These are phyloP conservation scores for Coemansia brasiliensis DNA, from an alignment of 192 early-diverging fungal species.

Conservation along the genomic window DNA sequence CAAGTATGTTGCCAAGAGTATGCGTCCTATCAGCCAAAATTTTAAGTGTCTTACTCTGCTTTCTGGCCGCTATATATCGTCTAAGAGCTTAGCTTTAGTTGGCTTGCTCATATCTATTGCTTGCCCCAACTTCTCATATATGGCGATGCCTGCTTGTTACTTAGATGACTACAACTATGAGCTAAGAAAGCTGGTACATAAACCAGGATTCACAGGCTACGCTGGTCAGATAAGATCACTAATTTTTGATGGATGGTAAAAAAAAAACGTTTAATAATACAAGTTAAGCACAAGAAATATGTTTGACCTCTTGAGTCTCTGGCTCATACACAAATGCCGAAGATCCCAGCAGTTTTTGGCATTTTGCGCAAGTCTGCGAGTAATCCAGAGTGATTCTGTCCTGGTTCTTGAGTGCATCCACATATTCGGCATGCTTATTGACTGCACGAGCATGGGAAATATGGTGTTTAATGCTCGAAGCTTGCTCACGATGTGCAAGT, in stretches of 20 bases:
- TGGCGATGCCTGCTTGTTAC: not conserved
- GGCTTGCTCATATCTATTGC: slow-evolving; percentile 2
- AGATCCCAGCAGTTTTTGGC: slow-evolving; percentile 48
- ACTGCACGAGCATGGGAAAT: slow-evolving; percentile 11
- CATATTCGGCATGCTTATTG: slow-evolving; percentile 4
- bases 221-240: not conserved
- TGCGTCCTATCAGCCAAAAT: not conserved
- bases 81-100: not conserved
- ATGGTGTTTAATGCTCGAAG: slow-evolving; percentile 8
- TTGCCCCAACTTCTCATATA: slow-evolving; percentile 2
- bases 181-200: not conserved
- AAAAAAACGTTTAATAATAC: not conserved
- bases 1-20: slow-evolving; percentile 1
- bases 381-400: slow-evolving; percentile 31
- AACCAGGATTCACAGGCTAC: not conserved
- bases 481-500: slow-evolving; percentile 7
- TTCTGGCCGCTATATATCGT: no score
- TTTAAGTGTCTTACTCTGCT: not conserved
- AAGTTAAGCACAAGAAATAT: slow-evolving; percentile 31
- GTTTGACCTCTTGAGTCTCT: slow-evolving; percentile 18
- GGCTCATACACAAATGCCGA: slow-evolving; percentile 43
- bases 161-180: not conserved
- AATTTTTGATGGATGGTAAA: not conserved
- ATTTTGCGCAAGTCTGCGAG: slow-evolving; percentile 44
- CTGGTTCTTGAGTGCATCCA: not conserved